Evolutionary conservation across 2,329 filamentous ascomycete species (phyloP), one percentile per base, ranked within the genome.

Genomic region (Hymenoscyphus occultus): DNA sequence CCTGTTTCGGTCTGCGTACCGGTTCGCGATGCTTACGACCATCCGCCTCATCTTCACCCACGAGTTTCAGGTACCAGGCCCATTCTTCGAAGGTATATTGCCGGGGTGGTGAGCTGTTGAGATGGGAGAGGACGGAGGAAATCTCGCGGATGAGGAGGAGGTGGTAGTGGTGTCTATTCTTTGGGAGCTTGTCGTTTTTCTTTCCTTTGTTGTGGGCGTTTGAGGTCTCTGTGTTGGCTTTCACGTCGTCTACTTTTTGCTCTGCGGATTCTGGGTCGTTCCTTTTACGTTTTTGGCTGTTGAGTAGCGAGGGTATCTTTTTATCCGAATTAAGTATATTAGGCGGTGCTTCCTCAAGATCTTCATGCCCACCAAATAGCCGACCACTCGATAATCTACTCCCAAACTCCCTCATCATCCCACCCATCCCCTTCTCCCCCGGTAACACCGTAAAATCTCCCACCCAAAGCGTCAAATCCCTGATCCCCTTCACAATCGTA

Each of bases 1-100:
- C 56, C 32, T 39, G 42, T 51, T 40, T 65, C 28, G 67, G 64
- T 5, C 65, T 71, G 39, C 54, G 64, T 13, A 59, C 28, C 12
- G 73, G 66, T 32, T 78, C 80, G n/a, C 80, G 75, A 71, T 88
- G 86, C 19, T 77, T 82, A 5, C 78, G 75, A 1, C 83, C 77
- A 68, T 79, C 79, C 63, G 77, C 77, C 72, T 88, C 85, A 73
- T 88, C 84, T 72, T 88, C 85, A 58, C 86, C 86, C n/a, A 96
- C 90, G 39, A 97, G 81, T 28, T 86, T 84, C 7, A 93, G 88
- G 71, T 92, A 95, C 80, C 91, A 91, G 0, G 90, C 90, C 93
- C 93, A 96, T 74, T 96, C 90, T 70, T 93, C 87, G 68, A 93
- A 97, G 0, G 80, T 82, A 75, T 97, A 97, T 62, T 82, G 83